Evolutionary conservation across 2,329 filamentous ascomycete genomes (phyloP).

Genomic region (Neurospora crassa): DNA sequence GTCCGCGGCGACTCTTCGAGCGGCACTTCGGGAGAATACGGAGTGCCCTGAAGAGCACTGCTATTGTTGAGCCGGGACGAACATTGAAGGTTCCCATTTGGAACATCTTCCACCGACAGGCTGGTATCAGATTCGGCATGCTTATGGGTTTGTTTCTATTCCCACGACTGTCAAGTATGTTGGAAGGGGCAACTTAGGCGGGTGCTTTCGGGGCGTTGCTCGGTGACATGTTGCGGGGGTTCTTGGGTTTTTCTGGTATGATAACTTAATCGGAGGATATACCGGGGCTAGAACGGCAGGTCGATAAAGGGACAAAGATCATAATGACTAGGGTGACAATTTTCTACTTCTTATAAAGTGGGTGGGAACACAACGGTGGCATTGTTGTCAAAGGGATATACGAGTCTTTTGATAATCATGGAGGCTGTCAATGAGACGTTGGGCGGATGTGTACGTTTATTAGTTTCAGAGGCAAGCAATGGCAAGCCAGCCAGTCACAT

Average conservation of each 20-base stretch:
- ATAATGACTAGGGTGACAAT: neutral
- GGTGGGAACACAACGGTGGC: neutral
- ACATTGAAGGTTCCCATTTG: neutral
- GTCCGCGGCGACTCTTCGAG: neutral
- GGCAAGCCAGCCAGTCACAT: neutral
- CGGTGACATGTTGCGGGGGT: neutral
- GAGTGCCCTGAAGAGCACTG: neutral
- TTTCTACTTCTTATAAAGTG: neutral
- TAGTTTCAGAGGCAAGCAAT: neutral
- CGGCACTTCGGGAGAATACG: neutral
- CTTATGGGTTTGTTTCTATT: neutral
- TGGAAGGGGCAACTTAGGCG: neutral
- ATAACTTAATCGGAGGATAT: neutral
- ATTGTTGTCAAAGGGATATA: neutral
- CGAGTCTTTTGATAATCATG: neutral
- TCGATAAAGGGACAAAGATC: neutral
- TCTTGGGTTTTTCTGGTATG: neutral
- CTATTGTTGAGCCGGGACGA: neutral
- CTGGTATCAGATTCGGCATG: neutral
- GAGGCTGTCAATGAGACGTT: neutral
- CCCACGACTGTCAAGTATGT: neutral
- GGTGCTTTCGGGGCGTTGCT: neutral
- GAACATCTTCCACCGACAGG: neutral
- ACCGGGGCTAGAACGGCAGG: neutral
- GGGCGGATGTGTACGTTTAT: neutral